Conservation (phyloP, 2,329 filamentous ascomycete species). For the Stagonosporopsis vannaccii region DNA sequence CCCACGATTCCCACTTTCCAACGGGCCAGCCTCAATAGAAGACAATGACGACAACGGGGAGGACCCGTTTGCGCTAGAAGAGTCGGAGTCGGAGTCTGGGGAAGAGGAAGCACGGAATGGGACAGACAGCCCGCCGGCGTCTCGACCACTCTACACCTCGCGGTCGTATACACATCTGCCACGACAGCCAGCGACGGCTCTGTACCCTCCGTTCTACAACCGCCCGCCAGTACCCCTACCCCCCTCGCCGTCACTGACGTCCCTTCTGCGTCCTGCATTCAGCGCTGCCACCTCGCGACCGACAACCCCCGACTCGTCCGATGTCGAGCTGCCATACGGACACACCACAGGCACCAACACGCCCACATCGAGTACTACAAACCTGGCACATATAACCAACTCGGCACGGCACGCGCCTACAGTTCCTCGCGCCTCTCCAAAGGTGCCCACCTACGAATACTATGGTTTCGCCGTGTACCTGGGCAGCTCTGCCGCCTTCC, state of each 20-base stretch:
- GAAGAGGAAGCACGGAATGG: conserved; percentile 27
- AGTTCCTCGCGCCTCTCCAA: conserved; percentile 84
- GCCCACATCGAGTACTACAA: conserved; percentile 59
- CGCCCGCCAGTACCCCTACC: conserved; percentile 94
- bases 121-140: conserved; percentile 19
- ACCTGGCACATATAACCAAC: conserved; percentile 65
- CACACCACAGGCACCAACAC: conserved; percentile 36
- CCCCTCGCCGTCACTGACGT: conserved; percentile 90
- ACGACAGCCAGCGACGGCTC: conserved; percentile 39
- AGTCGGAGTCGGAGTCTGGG: conserved; percentile 37
- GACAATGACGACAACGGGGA: conserved; percentile 27
- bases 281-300: conserved; percentile 71
- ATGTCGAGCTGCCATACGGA: conserved; percentile 67
- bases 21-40: conserved; percentile 40
- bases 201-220: conserved; percentile 93
- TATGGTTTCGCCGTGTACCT: conserved; percentile 98
- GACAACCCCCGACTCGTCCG: conserved; percentile 89
- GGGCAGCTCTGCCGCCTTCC: conserved; percentile 81
- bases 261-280: conserved; percentile 78
- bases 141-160: conserved; percentile 53
- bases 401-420: conserved; percentile 66
- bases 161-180: conserved; percentile 56
- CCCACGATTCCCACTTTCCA: conserved; percentile 29
- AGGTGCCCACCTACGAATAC: conserved; percentile 99
- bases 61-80: conserved; percentile 27